phyloP scores from a whole-genome alignment of 352 stramenopile genomes.

The Phytopythium oedochilum region DNA sequence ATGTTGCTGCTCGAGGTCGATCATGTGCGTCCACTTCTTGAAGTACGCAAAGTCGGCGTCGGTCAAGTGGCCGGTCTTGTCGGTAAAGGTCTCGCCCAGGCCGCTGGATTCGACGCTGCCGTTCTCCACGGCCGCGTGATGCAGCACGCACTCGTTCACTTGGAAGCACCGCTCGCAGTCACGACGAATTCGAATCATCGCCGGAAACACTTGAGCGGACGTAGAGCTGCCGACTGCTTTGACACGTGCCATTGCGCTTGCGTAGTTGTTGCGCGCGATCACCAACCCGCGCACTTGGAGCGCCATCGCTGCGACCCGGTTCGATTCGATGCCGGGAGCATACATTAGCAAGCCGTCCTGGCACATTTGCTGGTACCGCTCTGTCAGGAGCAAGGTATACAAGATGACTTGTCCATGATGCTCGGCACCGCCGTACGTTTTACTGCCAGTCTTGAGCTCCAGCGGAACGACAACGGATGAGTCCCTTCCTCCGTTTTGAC shows the following conservation, averaged over 20 bases:
- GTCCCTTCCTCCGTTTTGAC: background rate
- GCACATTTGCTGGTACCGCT: conserved; percentile 64
- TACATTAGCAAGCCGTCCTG: conserved; percentile 72
- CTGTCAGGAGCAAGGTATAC: conserved; percentile 80
- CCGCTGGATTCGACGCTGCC: conserved; percentile 60
- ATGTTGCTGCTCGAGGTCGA: conserved; percentile 75
- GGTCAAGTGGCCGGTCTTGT: conserved; percentile 48
- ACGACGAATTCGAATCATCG: conserved; percentile 58
- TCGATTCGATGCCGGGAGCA: conserved; percentile 62
- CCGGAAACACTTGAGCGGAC: conserved; percentile 50
- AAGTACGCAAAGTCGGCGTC: conserved; percentile 63
- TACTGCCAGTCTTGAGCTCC: conserved; percentile 88
- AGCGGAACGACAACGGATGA: conserved; percentile 48
- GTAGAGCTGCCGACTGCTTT: conserved; percentile 47
- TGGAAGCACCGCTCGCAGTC: conserved; percentile 85
- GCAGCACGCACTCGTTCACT: conserved; percentile 77
- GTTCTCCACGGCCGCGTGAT: conserved; percentile 76
- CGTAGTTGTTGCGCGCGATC: conserved; percentile 67
- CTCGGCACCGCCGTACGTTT: conserved; percentile 40
- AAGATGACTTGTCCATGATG: conserved; percentile 87
- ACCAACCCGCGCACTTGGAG: conserved; percentile 60
- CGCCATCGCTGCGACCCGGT: conserved; percentile 51
- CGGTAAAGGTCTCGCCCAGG: conserved; percentile 61
- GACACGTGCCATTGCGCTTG: conserved; percentile 48
- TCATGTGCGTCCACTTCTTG: conserved; percentile 61